Base-by-base conservation (phyloP, 768 basidiomycete species). In the Mycena latifolia region DNA sequence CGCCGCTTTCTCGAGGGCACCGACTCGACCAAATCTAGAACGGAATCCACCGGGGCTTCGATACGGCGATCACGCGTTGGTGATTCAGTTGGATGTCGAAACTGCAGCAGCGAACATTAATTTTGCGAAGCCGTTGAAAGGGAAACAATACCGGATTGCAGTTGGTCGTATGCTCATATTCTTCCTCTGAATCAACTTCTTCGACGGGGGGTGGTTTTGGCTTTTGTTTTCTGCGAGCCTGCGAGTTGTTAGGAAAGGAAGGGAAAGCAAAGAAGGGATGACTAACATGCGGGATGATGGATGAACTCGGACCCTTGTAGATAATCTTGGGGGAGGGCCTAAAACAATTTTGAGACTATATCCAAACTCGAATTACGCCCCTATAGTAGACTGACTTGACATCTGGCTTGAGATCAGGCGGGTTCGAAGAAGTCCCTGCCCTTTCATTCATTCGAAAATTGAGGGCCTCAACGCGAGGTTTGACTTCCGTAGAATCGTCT, bases 161-260 rank as follows among this genome's bases (percentile, higher is more conserved):
- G 2, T 17, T 6, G 0, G 35, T 35, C 29, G 47, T 57, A 15
- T 46, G 22, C 20, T 48, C 43, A 28, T 63, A 68, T 18, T 68
- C 67, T 5, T 63, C 61, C 12, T 68, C 61, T 10, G 66, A 55
- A n/a, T 68, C 59, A 3, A 55, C n/a, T 41, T 47, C 31, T 17
- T 55, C 55, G 8, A 31, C 22, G 3, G 22, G 51, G 18, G 20
- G 41, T 6, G 20, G 41, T 43, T 43, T 43, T 22, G 41, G 41
- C 20, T 12, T 43, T 29, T 29, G 10, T 50, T 55, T 47, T 11
- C 18, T n/a, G 17, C 35, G 47, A 41, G 22, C 46, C 20, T 11
- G 22, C 8, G 18, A 41, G n/a, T 48, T 9, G 47, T 25, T 39
- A 11, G 11, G 20, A 22, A 25, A 14, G 18, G 14, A 28, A 50